Percentiles rank a stretch among this genome's conserved stretches.
These are phyloP conservation scores for Stramenopiles sp. DNA, from an alignment of 352 stramenopile genomes.

Conservation along the genomic window DNA sequence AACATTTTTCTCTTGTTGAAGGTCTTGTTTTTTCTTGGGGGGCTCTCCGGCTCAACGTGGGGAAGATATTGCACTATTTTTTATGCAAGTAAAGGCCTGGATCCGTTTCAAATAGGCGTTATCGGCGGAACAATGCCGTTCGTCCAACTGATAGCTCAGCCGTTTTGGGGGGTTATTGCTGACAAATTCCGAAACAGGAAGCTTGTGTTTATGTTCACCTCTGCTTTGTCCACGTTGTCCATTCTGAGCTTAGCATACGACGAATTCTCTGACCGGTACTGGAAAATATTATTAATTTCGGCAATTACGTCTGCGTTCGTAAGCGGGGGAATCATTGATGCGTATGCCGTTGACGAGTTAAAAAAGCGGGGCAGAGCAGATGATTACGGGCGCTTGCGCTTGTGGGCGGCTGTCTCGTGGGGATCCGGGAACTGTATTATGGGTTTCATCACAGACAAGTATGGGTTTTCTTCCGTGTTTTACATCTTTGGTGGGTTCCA, in stretches of 20 bases:
- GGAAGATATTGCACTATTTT: not conserved
- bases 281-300: not conserved
- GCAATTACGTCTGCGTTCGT: not conserved
- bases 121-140: not conserved
- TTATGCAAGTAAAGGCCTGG: not conserved
- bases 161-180: not conserved
- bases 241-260: not conserved
- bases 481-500: not conserved
- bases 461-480: not conserved
- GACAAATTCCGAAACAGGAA: not conserved
- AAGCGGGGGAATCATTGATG: not conserved
- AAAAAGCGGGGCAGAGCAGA: not conserved
- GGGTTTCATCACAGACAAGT: not conserved
- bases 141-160: not conserved
- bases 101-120: not conserved
- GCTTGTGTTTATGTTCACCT: not conserved
- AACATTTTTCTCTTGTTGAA: not conserved
- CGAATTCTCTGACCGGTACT: not conserved
- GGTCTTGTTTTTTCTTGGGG: not conserved
- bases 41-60: not conserved
- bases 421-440: not conserved
- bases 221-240: not conserved
- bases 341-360: not conserved
- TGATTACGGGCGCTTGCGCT: not conserved
- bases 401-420: not conserved